Evolutionary conservation across 2,329 filamentous ascomycete species (phyloP), one percentile per base, ranked within the genome.

Genomic region (Penicillium sp.): DNA sequence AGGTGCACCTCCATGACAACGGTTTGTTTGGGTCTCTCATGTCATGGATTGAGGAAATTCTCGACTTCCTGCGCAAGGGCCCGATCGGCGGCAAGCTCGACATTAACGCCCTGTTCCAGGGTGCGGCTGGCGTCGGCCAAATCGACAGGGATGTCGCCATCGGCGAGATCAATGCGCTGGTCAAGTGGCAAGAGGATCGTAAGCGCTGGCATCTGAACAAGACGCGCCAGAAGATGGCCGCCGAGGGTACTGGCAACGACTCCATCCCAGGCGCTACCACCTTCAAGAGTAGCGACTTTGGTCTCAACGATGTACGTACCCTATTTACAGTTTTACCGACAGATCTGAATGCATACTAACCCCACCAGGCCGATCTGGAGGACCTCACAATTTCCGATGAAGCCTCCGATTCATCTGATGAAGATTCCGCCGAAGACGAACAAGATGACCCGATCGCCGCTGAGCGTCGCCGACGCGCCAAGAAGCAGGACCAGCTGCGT

Each of bases 151-250:
- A 81, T 2, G 81, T 82, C 56, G 88, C 87, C 0, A 82, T 91
- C 7, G 73, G 73, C 3, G 93, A 98, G 72, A 91, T 97, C 64
- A 83, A 97, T 64, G 75, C 80, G 27, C 77, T 98, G 43, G 93
- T 98, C 60, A 79, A 85, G 42, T 98, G 93, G 93, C 93, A 98
- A 70, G 89, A 91, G 66, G 88, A 89, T 37, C 80, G 93, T 47
- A 97, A 98, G 79, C 92, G 92, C 73, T 98, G 93, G 93, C 93
- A 98, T 68, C 84, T 92, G 53, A 89, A 95, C 72, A 98, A 98
- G 78, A 98, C 93, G 7, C 78, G 91, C 46, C 93, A 97, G 75
- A 98, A 98, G 79, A 97, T 98, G 93, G 93, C 93, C 0, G 90
- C 89, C 2, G 90, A 92, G 63, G 84, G 83, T 3, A 77, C 72